Evolutionary conservation across 2,329 filamentous ascomycete species (phyloP).

Genomic region (Microsporum canis): DNA sequence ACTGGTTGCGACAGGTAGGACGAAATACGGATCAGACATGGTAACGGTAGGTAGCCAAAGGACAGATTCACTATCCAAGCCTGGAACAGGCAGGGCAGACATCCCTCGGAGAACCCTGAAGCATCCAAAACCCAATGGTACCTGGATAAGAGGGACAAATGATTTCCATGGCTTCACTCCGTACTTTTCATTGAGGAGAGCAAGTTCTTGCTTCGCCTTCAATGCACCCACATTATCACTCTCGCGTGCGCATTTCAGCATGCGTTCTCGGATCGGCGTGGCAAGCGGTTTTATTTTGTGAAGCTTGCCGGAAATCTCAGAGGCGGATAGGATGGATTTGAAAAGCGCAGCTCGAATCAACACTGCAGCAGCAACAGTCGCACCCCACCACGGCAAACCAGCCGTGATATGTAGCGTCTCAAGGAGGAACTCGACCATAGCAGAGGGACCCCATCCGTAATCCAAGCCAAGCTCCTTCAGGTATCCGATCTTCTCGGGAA

Average conservation of each 20-base stretch:
- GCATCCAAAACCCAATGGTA: slow-evolving; percentile 66
- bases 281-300: slow-evolving; percentile 48
- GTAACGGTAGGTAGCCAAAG: slow-evolving; percentile 75
- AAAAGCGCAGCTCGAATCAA: slow-evolving; percentile 55
- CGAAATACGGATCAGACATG: slow-evolving; percentile 60
- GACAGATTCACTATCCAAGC: slow-evolving; percentile 56
- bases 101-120: slow-evolving; percentile 69
- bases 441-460: slow-evolving; percentile 71
- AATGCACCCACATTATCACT: slow-evolving; percentile 41
- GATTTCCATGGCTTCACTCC: slow-evolving; percentile 45
- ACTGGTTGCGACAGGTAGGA: slow-evolving; percentile 57
- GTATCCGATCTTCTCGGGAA: slow-evolving; percentile 71
- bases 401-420: slow-evolving; percentile 71
- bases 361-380: slow-evolving; percentile 56
- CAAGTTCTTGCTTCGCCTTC: slow-evolving; percentile 39
- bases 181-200: slow-evolving; percentile 40
- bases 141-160: slow-evolving; percentile 49
- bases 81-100: slow-evolving; percentile 67
- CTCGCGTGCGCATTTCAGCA: slow-evolving; percentile 35
- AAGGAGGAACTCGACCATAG: slow-evolving; percentile 60
- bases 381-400: slow-evolving; percentile 71
- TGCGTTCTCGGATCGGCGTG: slow-evolving; percentile 45
- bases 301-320: slow-evolving; percentile 53
- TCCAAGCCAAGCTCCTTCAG: slow-evolving; percentile 73
- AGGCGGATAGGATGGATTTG: slow-evolving; percentile 51